A percentile compares a stretch with the other conserved stretches of the same genome.
Conservation (phyloP, 768 basidiomycete genomes). For the Rhodocollybia butyracea region DNA sequence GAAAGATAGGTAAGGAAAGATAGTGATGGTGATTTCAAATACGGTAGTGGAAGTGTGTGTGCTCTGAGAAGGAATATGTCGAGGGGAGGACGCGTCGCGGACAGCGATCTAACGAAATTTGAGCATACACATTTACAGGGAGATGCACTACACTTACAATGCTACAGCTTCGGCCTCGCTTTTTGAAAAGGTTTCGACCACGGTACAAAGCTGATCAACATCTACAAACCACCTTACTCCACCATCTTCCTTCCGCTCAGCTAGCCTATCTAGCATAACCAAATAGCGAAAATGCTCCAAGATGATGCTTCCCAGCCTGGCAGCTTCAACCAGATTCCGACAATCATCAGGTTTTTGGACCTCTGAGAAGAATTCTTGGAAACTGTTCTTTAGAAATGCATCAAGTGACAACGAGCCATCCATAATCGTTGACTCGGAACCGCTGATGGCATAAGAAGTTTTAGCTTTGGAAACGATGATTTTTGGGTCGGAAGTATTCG, state of each 20-base stretch:
- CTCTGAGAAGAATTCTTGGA: slow-evolving; percentile 57
- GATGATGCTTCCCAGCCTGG: slow-evolving; percentile 43
- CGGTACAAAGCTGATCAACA: slow-evolving; percentile 49
- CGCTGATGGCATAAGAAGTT: slow-evolving; percentile 66
- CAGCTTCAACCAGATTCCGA: slow-evolving; percentile 54
- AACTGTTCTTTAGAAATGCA: slow-evolving; percentile 52
- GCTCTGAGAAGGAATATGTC: slow-evolving; percentile 69
- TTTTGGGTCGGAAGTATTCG: slow-evolving; percentile 30
- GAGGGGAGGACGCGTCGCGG: slow-evolving; percentile 45
- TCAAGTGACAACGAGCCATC: slow-evolving; percentile 59
- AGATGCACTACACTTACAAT: slow-evolving; percentile 38
- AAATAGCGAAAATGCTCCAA: slow-evolving; percentile 62
- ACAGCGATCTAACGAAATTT: slow-evolving; percentile 32
- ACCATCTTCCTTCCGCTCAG: slow-evolving; percentile 53
- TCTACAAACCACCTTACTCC: slow-evolving; percentile 78
- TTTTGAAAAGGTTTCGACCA: slow-evolving; percentile 46
- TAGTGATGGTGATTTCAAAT: slow-evolving; percentile 61
- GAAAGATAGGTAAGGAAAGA: slow-evolving; percentile 74
- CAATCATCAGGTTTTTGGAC: slow-evolving; percentile 50
- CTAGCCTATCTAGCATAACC: slow-evolving; percentile 69
- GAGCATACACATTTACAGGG: slow-evolving; percentile 3
- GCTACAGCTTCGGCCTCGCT: slow-evolving; percentile 52
- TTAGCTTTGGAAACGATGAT: slow-evolving; percentile 58
- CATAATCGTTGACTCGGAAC: slow-evolving; percentile 37
- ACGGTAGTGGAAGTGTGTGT: slow-evolving; percentile 71